Evolutionary conservation across 805 yeast genomes (phyloP), one percentile per base, ranked within the genome.

Genomic region (Metschnikowia cerradonensis): DNA sequence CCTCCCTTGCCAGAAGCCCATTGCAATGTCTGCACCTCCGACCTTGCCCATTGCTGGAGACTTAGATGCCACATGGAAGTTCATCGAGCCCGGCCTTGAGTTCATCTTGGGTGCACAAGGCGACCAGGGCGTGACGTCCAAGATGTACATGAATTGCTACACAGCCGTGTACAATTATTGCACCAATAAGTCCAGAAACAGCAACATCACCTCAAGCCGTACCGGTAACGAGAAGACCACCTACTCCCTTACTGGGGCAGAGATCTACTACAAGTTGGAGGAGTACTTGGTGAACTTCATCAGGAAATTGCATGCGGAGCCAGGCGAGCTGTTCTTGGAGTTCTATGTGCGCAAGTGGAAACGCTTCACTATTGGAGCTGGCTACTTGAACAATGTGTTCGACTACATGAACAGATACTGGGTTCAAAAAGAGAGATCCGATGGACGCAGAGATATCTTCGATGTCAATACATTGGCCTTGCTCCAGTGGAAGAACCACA

Each of bases 331-430:
- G 55, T 58, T 58, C 19, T 52, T 58, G 56, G 58, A 55, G 53
- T 58, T 58, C 22, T 58, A 58, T 52, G 61, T 89, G 41, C 77
- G 83, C 62, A 82, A 86, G 57, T 95, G 98, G 97, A 83, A 83
- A 55, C 80, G 98, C 53, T 94, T 80, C 66, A 82, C 95, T 20
- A 83, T 89, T 48, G 98, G 98, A 26, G 96, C 98, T 1, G 87
- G 90, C 14, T 88, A 89, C 67, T 71, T 94, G 66, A 90, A 90
- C 67, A 94, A 95, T 65, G 91, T 95, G 5, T 88, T 94, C 62
- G 97, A 92, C 66, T 94, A 94, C 68, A 83, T 94, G 80, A 94
- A 94, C 68, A 80, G 98, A 54, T 94, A 92, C 70, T 94, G 99
- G 99, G 97, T 95, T 41, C 88, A 87, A 60, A 91, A 95, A 63